Base-by-base conservation (phyloP, 306 rosid species). In the Begonia fuchsioides region DNA sequence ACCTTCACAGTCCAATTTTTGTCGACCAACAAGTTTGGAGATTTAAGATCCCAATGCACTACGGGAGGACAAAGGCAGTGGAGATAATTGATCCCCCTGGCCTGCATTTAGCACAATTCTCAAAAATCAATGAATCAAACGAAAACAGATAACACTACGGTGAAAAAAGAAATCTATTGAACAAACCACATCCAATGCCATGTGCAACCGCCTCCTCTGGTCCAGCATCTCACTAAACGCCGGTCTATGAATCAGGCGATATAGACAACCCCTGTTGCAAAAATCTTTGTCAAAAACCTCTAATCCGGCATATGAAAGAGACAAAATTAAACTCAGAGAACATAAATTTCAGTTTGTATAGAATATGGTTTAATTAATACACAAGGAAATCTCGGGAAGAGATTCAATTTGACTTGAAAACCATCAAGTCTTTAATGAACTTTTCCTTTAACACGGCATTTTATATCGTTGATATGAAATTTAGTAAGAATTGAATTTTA, bases 1-100 rank as follows among this genome's bases (percentile, higher is more conserved):
- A 85, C 98, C 93, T 90, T 90, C 11, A 81, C 87, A 4, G 85
- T 90, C 98, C 98, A 90, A 65, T 82, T 85, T 69, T 77, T 90
- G 58, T 90, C 98, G 46, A 90, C 96, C 60, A 90, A 69, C 66
- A 90, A 68, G 63, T 90, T 90, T 26, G 98, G 98, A 51, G 98
- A 85, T 72, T 90, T 90, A 35, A 90, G 98, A 75, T 90, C 98
- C 98, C 93, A 85, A 53, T 90, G 98, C 63, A 90, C 79, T 5
- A 90, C 67, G 3, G 98, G 93, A 58, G 98, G 98, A 65, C 67
- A 79, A 49, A 90, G 65, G 58, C 95, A 77, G 72, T 90, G 98
- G 32, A 90, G 87, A 76, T 90, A 90, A 70, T 90, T 90, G 74
- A 90, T 73, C 55, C 98, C 98, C 76, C 82, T 90, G 62, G 98